These are phyloP conservation scores for Talaromyces islandicus DNA, from an alignment of 2,329 filamentous ascomycete species.

Conservation along the genomic window DNA sequence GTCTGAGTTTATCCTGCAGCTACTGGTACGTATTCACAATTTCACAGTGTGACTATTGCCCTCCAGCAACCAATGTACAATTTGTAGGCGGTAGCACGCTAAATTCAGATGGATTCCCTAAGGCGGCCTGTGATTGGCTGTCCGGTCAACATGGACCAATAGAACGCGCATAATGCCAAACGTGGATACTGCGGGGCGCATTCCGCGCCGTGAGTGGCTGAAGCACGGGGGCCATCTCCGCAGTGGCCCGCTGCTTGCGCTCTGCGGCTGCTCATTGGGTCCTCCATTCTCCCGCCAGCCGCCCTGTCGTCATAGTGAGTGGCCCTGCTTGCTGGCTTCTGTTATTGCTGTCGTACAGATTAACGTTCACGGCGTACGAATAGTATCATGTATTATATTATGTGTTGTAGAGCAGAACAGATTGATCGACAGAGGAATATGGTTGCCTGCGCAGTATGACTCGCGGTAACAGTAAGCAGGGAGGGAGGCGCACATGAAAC, in stretches of 20 bases:
- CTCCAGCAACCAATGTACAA: not conserved
- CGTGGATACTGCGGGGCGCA: not conserved
- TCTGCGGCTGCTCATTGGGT: not conserved
- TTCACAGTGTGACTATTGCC: not conserved
- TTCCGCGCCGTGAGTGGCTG: not conserved
- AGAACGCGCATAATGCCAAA: too few species aligned
- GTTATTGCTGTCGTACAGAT: not conserved
- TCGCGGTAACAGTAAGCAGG: too few species aligned
- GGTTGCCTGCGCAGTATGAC: not conserved
- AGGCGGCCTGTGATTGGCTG: not conserved
- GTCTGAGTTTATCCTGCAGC: not conserved
- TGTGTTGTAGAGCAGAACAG: too few species aligned
- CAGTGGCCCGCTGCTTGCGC: not conserved
- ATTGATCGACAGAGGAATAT: not conserved
- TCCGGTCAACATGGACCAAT: not conserved
- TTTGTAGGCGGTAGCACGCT: too few species aligned
- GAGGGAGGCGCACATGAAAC: not conserved
- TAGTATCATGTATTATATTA: too few species aligned
- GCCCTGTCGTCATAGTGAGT: not conserved
- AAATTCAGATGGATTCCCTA: too few species aligned
- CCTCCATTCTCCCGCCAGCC: not conserved
- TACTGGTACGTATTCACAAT: too few species aligned
- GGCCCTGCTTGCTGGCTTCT: not conserved
- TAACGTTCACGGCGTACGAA: too few species aligned
- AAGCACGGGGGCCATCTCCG: not conserved